Evolutionary conservation across 768 basidiomycete genomes (phyloP), one percentile per base, ranked within the genome.

Genomic region (Pulveroboletus sp.): DNA sequence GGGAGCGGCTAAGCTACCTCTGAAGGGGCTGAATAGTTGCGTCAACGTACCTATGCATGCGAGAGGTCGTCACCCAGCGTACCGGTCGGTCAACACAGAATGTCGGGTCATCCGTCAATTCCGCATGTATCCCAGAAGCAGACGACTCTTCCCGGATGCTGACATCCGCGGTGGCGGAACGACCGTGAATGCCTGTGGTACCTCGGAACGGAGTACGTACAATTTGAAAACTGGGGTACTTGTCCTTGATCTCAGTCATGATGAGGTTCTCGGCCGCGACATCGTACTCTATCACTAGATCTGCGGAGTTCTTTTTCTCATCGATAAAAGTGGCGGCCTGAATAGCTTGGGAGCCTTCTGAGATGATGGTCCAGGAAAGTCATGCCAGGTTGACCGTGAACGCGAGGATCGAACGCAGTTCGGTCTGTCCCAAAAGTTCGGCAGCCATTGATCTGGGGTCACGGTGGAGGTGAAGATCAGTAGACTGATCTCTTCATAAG

Each of bases 11-110:
- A n/a, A n/a, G n/a, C n/a, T n/a, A n/a, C 88, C 62, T 90, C 87
- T 89, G 57, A n/a, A 21, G 10, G 19, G 0, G 17, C 14, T 38
- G 33, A 31, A 20, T n/a, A n/a, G n/a, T n/a, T n/a, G n/a, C n/a
- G 21, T 23, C 21, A 27, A 41, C 20, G 11, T 6, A 14, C 36
- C 7, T 6, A 6, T 14, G 35, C 21, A n/a, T 11, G 21, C 11
- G 17, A 16, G 13, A 24, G 13, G 40, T 11, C 34, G 21, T 23
- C 9, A 2, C 32, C 5, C n/a, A 8, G 53, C 74, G 50, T 52
- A 85, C 88, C 93, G 51, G 95, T 95, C 27, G 94, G 68, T 97
- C 94, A 31, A 94, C 89, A 60, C 95, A 97, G 70, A 90, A 99
- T 0, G 95, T 98, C 6, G 94, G 93, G 32, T 82, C 82, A 53